phyloP scores from a whole-genome alignment of 2,329 filamentous ascomycete species.

The Monilinia aucupariae region DNA sequence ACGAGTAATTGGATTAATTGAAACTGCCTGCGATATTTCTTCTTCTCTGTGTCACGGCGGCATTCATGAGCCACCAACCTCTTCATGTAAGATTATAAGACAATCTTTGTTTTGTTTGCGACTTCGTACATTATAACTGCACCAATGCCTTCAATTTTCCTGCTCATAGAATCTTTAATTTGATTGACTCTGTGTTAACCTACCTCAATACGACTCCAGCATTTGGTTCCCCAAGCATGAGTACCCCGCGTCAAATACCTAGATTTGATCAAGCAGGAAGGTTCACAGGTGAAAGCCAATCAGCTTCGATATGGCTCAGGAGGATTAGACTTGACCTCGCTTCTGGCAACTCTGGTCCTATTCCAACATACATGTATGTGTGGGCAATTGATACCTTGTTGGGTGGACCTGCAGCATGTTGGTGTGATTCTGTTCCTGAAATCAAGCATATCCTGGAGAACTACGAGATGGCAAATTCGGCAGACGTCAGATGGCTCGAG shows the following conservation, averaged over 20 bases:
- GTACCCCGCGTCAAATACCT: neutral
- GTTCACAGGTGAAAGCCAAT: neutral
- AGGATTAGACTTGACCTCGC: neutral
- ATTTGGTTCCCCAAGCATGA: neutral
- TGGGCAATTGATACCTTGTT: neutral
- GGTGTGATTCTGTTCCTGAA: constrained; percentile 1
- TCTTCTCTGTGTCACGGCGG: neutral
- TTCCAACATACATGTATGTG: neutral
- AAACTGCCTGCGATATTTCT: no score
- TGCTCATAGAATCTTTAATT: neutral
- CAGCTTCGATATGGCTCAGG: constrained; percentile 6
- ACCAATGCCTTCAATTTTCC: neutral
- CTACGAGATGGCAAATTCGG: neutral
- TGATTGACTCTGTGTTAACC: neutral
- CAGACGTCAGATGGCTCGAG: constrained; percentile 7
- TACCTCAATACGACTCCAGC: no score
- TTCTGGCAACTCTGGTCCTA: neutral
- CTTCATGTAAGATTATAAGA: neutral
- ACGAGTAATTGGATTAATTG: no score
- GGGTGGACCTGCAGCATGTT: constrained; percentile 1
- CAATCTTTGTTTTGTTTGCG: neutral
- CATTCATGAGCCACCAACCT: neutral
- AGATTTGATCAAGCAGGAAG: constrained; percentile 3
- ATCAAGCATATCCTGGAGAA: constrained; percentile 2
- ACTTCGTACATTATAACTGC: neutral